phyloP scores from a whole-genome alignment of 176 grass and related monocot species.

The Themeda triandra region DNA sequence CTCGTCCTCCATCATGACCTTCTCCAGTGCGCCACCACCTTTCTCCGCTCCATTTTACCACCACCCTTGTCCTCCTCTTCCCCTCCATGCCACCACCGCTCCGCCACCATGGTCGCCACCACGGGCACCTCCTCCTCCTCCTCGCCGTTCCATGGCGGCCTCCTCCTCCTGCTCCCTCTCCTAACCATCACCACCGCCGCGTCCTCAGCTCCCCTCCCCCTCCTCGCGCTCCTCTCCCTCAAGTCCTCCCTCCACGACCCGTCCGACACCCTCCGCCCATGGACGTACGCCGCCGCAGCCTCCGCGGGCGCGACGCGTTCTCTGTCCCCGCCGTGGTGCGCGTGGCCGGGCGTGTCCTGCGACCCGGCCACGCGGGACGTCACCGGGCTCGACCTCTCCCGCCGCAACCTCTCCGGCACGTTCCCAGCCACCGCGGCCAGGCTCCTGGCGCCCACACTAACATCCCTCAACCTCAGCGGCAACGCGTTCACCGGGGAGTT shows the following conservation, averaged over 20 bases:
- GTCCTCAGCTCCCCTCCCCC: conserved; percentile 47
- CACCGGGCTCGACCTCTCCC: conserved; percentile 59
- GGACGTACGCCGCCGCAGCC: conserved; percentile 55
- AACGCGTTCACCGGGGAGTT: conserved; percentile 69
- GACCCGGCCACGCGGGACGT: conserved; percentile 44
- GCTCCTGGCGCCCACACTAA: conserved; percentile 50
- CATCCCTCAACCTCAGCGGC: conserved; percentile 62
- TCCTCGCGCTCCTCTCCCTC: conserved; percentile 67
- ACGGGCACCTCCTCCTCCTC: conserved; percentile 12
- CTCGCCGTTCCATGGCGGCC: background rate
- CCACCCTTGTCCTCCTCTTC: background rate
- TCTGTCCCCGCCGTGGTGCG: conserved; percentile 61
- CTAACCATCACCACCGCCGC: conserved; percentile 32
- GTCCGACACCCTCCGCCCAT: conserved; percentile 39
- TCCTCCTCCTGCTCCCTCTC: conserved; percentile 29
- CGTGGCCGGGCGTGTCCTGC: conserved; percentile 67
- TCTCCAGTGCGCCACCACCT: conserved; percentile 41
- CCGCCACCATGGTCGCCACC: conserved; percentile 18
- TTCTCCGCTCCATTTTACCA: conserved; percentile 56
- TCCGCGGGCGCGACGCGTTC: conserved; percentile 24
- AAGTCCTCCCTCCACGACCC: conserved; percentile 66
- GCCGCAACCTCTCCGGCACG: conserved; percentile 73
- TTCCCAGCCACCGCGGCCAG: conserved; percentile 49
- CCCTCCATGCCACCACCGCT: background rate
- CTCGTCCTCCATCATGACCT: conserved; percentile 53